Base-by-base conservation (phyloP, 2,329 filamentous ascomycete genomes). In the Trichoderma sp. region DNA sequence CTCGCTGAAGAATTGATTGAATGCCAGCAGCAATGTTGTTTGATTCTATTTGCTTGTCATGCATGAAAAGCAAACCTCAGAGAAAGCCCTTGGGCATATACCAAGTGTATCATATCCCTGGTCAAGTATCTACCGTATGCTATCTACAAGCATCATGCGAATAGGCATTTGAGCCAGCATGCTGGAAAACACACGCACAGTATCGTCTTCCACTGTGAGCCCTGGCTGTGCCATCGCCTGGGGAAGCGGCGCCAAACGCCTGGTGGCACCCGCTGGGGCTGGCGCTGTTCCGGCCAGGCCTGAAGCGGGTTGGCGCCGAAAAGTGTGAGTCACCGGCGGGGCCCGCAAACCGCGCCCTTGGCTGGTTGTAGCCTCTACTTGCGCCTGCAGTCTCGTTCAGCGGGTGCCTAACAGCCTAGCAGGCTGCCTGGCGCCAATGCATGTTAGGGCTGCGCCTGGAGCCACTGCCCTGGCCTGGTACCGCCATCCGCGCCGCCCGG, bases 241-340 rank as follows among this genome's bases (percentile, higher is more conserved):
- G 64, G 64, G 63, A 66, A 66, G 53, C 31, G 56, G 24, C 63
- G 43, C 56, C 10, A 68, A 62, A 68, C 47, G 47, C 57, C 21
- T 47, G 47, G 66, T 68, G 64, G 52, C 68, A 68, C 68, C 49
- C 24, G 68, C 68, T 68, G 68, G 68, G 68, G 68, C 68, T 70
- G 64, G 68, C 57, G 61, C 59, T 57, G 21, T 64, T 24, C n/a
- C 66, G 76, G 74, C 74, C 73, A 78, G 74, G 71, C 77, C 73
- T 33, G 74, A 77, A 70, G 31, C 55, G 61, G 75, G 72, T 72
- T 77, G 74, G 75, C 73, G 72, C 55, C 2, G 63, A 74, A 75
- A 73, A 74, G 74, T 79, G 77, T 79, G 78, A 79, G 72, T 79
- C 78, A 79, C 76, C 73, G 74, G 70, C 73, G 73, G 73, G 74